Conservation (phyloP, 2,329 filamentous ascomycete species). For the Coniochaeta pulveracea region DNA sequence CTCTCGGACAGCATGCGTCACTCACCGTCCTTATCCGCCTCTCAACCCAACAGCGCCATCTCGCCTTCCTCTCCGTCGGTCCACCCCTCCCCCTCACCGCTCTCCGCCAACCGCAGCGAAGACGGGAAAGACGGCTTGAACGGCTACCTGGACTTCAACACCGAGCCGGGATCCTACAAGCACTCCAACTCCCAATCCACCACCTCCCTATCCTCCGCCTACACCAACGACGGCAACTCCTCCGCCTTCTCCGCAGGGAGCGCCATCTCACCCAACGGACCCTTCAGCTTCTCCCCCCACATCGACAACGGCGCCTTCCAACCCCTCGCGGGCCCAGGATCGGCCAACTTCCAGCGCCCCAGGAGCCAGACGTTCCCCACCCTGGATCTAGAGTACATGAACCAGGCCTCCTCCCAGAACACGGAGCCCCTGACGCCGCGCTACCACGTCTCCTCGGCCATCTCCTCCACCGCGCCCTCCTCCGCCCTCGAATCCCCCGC, state of each 20-base stretch:
- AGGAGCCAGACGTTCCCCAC: constrained; percentile 80
- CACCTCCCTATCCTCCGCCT: constrained; percentile 56
- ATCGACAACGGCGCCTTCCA: constrained; percentile 55
- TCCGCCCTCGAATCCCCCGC: constrained; percentile 41
- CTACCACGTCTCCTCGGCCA: constrained; percentile 31
- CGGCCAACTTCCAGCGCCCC: constrained; percentile 57
- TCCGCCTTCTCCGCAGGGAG: constrained; percentile 57
- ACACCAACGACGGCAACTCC: constrained; percentile 50
- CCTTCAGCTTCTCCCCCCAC: constrained; percentile 68
- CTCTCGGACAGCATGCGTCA: constrained; percentile 52
- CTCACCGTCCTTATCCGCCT: constrained; percentile 42
- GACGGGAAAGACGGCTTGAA: constrained; percentile 49
- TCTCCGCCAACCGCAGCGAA: constrained; percentile 59
- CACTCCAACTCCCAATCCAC: constrained; percentile 56
- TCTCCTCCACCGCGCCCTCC: constrained; percentile 36
- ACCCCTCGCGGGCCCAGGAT: constrained; percentile 21
- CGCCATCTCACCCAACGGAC: constrained; percentile 58
- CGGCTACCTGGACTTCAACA: constrained; percentile 47
- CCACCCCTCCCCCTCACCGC: constrained; percentile 55
- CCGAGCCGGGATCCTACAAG: constrained; percentile 37
- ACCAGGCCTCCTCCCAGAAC: constrained; percentile 22
- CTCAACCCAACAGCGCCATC: constrained; percentile 52
- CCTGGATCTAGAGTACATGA: constrained; percentile 49
- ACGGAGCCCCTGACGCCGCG: constrained; percentile 38
- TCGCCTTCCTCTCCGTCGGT: constrained; percentile 65